A percentile compares a stretch with the other conserved stretches of the same genome.
Evolutionary conservation across 2,329 filamentous ascomycete genomes (phyloP).

Genomic region (Hypoxylon sp.): DNA sequence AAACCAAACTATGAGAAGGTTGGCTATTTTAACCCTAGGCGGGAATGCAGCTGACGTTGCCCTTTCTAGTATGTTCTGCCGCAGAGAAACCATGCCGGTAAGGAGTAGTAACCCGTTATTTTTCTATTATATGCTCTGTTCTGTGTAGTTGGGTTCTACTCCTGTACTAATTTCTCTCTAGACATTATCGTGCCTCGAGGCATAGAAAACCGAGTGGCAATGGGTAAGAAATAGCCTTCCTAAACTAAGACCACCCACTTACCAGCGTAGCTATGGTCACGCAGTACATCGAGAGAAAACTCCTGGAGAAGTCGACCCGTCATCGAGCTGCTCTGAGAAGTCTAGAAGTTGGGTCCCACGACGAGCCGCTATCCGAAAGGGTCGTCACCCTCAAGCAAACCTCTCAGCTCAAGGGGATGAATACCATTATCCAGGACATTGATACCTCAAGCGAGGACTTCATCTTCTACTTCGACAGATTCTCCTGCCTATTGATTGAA

Average conservation of each 20-base stretch:
- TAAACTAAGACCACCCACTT: constrained; percentile 6
- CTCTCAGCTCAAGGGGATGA: constrained; percentile 84
- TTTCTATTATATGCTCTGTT: background rate
- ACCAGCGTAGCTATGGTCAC: constrained; percentile 78
- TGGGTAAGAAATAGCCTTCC: constrained; percentile 61
- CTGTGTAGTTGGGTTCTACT: constrained; percentile 21
- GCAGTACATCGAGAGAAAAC: constrained; percentile 87
- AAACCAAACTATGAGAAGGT: constrained; percentile 94
- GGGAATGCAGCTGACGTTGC: constrained; percentile 23
- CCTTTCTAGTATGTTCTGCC: constrained; percentile 79
- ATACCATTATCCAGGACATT: constrained; percentile 86
- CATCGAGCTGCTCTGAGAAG: constrained; percentile 82
- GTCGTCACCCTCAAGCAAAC: constrained; percentile 79
- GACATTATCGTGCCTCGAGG: constrained; percentile 96
- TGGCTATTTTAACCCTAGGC: constrained; percentile 12
- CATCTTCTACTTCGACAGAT: constrained; percentile 94
- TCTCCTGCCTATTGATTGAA: constrained; percentile 86
- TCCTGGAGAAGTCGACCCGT: constrained; percentile 83
- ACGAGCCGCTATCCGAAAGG: constrained; percentile 75
- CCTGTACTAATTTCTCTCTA: constrained; percentile 38
- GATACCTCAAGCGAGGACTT: constrained; percentile 86
- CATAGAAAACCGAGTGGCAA: constrained; percentile 92
- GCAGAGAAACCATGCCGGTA: constrained; percentile 84
- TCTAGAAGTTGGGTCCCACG: constrained; percentile 75
- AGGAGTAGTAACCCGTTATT: constrained; percentile 34